phyloP scores from a whole-genome alignment of 441 rosid species.

The Bocquillonia castaneifolia region DNA sequence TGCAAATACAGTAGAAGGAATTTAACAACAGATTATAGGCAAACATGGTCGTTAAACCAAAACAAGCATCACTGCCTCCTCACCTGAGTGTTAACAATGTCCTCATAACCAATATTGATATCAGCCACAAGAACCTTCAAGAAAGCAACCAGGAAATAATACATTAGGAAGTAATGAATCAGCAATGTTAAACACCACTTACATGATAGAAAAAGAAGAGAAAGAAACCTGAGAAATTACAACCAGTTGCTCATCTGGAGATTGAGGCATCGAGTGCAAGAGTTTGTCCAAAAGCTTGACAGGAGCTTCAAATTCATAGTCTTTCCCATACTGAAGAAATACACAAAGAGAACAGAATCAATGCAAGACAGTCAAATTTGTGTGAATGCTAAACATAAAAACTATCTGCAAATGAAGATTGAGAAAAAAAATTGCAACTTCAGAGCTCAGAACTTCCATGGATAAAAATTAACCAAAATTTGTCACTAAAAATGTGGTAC shows the following conservation, averaged over 20 bases:
- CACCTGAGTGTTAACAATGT: conserved; percentile 90
- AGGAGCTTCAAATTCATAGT: conserved; percentile 85
- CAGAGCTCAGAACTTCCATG: conserved; percentile 8
- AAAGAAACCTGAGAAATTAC: conserved; percentile 79
- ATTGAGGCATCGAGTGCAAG: conserved; percentile 74
- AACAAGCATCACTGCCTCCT: conserved; percentile 9
- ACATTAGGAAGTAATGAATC: neutral
- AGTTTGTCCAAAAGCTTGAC: conserved; percentile 88
- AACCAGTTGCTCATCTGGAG: conserved; percentile 84
- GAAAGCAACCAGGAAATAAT: conserved; percentile 12
- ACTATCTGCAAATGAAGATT: neutral
- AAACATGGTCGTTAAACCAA: conserved; percentile 9
- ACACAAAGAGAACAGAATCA: conserved; percentile 3
- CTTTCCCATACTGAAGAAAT: conserved; percentile 79
- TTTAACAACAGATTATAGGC: too few relatives aligned
- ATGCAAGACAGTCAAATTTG: neutral
- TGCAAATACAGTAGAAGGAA: conserved; percentile 2
- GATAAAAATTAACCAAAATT: neutral
- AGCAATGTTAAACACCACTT: neutral
- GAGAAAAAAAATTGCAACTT: neutral
- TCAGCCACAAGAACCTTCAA: conserved; percentile 92
- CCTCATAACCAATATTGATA: conserved; percentile 88
- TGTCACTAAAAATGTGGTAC: neutral
- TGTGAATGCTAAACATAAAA: neutral
- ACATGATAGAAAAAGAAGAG: neutral